Evolutionary conservation across 2,329 filamentous ascomycete genomes (phyloP).

Genomic region (Aspergillus neoniger): DNA sequence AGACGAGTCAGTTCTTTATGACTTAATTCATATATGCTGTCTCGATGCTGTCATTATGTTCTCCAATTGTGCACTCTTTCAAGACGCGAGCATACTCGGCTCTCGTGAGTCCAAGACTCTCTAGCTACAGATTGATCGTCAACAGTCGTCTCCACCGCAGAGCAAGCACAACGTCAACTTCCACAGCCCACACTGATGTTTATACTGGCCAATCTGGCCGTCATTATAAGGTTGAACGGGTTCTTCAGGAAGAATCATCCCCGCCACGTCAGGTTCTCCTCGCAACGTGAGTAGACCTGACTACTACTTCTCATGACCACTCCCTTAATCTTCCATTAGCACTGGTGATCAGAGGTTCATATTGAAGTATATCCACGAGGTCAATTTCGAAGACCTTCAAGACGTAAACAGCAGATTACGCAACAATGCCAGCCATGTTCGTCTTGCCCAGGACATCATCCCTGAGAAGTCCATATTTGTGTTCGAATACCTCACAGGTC

Average conservation of each 20-base stretch:
- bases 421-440: conserved; percentile 31
- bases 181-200: too few species aligned
- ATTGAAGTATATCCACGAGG: conserved; percentile 14
- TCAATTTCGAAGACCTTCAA: conserved; percentile 9
- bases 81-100: too few species aligned
- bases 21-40: too few species aligned
- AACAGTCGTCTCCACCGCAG: too few species aligned
- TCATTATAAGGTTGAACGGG: conserved; percentile 2
- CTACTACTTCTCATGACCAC: background rate
- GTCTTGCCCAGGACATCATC: conserved; percentile 45
- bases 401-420: conserved; percentile 19
- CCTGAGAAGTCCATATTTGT: conserved; percentile 50
- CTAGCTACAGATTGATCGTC: too few species aligned
- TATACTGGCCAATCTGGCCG: conserved; percentile 8
- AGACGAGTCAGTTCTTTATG: too few species aligned
- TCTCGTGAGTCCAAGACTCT: too few species aligned
- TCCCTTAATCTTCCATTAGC: conserved; percentile 3
- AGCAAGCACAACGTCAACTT: too few species aligned
- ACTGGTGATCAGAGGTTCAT: conserved; percentile 1
- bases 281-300: conserved; percentile 9
- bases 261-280: conserved; percentile 8
- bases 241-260: conserved; percentile 8
- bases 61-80: too few species aligned
- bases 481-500: conserved; percentile 47
- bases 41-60: too few species aligned